Conservation (phyloP, 208 protist species). For the Crithidia sp. region DNA sequence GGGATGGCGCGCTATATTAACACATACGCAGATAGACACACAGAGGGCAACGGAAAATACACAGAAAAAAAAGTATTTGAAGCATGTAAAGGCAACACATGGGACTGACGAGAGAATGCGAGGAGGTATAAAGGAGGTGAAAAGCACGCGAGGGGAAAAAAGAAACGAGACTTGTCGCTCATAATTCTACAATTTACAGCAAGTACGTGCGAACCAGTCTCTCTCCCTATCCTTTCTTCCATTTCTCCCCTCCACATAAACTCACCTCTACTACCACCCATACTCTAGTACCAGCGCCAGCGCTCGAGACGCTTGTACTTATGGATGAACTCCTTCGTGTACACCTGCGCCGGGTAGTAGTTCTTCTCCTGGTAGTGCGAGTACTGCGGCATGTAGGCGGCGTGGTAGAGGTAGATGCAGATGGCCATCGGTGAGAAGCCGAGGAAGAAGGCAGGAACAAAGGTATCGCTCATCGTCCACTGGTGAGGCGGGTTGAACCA, state of each 20-base stretch:
- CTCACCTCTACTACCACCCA: neutral
- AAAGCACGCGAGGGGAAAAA: no score
- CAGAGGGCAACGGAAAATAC: no score
- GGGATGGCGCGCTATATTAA: no score
- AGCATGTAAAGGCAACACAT: no score
- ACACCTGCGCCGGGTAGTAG: conserved; percentile 90
- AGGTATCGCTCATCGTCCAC: conserved; percentile 92
- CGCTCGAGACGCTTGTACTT: conserved; percentile 91
- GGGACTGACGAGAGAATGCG: no score
- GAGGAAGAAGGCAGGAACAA: conserved; percentile 84
- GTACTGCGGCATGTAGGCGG: conserved; percentile 90
- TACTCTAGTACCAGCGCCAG: conserved; percentile 87
- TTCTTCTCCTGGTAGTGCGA: conserved; percentile 92
- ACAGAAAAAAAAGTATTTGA: no score
- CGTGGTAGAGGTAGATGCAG: conserved; percentile 83
- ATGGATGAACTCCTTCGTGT: conserved; percentile 93
- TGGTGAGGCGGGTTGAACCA: conserved; percentile 94
- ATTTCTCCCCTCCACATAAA: neutral
- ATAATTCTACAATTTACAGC: no score
- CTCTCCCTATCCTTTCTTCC: neutral
- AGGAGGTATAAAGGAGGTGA: no score
- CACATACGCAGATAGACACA: no score
- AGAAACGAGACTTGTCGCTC: no score
- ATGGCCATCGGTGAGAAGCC: conserved; percentile 85
- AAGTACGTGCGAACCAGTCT: neutral